Base-by-base conservation (phyloP, 306 rosid species). In the Benincasa hispida region DNA sequence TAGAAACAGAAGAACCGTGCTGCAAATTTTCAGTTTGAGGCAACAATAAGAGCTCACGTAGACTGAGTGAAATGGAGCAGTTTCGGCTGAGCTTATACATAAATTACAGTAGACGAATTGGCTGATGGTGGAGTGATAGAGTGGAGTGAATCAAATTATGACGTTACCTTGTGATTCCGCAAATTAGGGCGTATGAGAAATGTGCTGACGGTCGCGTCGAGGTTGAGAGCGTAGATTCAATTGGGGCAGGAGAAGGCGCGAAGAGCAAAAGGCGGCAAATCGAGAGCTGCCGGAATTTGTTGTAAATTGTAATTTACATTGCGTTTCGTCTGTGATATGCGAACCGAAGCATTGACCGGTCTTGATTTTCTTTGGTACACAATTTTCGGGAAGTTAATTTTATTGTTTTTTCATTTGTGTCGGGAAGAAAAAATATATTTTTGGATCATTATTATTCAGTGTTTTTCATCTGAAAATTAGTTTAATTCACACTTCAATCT, bases 251-350 rank as follows among this genome's bases (percentile, higher is more conserved):
- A 21, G 37, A 69, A 42, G 54, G 34, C 34, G 75, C 75, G 35
- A 74, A 74, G 42, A 55, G 28, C 62, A 69, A 69, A 69, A 69
- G 75, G 56, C 75, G 56, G 56, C 75, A 69, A 69, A 69, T 69
- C 56, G 75, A 42, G 51, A 66, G 53, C 73, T n/a, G 73, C 73
- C 51, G 53, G 51, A 66, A 66, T 39, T n/a, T 14, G 75, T 69
- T 42, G 72, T 34, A 63, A 34, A 62, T 62, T 62, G 45, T 62
- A 62, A 32, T 32, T 35, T 62, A 62, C 69, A 62, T 24, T 19
- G 17, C 73, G 73, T 41, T 67, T 22, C 74, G 32, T 67, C 5
- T 6, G 65, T 39, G 24, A 14, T 27, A 22, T 10, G 53, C 25
- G 55, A 35, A 39, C 28, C 51, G 70, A 63, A 63, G 25, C 47